phyloP scores from a whole-genome alignment of 305 asterid species.

The Nicotiana rustica region DNA sequence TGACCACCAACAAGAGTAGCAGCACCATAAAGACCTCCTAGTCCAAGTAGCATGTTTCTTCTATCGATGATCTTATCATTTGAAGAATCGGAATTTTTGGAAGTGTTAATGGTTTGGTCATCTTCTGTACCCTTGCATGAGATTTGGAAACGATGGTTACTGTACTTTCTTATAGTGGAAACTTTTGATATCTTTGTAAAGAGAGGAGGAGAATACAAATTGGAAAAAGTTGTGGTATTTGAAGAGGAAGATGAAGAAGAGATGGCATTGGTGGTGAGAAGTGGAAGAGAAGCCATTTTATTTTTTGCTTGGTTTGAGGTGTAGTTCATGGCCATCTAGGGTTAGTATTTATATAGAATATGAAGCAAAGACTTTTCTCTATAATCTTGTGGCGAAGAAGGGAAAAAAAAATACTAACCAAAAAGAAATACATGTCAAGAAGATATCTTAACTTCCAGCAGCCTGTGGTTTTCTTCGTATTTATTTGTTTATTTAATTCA shows the following conservation, averaged over 20 bases:
- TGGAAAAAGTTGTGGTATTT: slow-evolving; percentile 4
- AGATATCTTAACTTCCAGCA: neutral
- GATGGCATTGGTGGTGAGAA: slow-evolving; percentile 35
- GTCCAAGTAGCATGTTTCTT: slow-evolving; percentile 60
- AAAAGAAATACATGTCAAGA: too few species aligned
- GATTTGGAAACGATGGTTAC: slow-evolving; percentile 37
- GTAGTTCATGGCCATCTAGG: neutral
- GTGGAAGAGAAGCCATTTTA: slow-evolving; percentile 54
- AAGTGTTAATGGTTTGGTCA: slow-evolving; percentile 31
- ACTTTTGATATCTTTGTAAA: slow-evolving; percentile 42
- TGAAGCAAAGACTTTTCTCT: slow-evolving; percentile 3
- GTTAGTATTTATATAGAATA: slow-evolving; percentile 31
- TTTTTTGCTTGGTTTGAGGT: neutral
- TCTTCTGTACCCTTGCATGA: slow-evolving; percentile 41
- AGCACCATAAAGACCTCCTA: slow-evolving; percentile 69
- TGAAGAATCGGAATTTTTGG: slow-evolving; percentile 8
- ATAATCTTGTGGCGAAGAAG: neutral
- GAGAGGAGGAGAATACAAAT: slow-evolving; percentile 35
- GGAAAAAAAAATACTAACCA: neutral
- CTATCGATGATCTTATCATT: slow-evolving; percentile 48
- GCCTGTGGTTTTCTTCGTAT: neutral
- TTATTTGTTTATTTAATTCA: too few species aligned
- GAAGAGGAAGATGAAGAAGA: slow-evolving; percentile 32
- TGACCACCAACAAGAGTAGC: slow-evolving; percentile 44
- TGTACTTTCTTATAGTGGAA: slow-evolving; percentile 42